Percentiles rank a stretch among this genome's conserved stretches.
Evolutionary conservation across 805 yeast species (phyloP).

Genomic region (Candida xyloterini): DNA sequence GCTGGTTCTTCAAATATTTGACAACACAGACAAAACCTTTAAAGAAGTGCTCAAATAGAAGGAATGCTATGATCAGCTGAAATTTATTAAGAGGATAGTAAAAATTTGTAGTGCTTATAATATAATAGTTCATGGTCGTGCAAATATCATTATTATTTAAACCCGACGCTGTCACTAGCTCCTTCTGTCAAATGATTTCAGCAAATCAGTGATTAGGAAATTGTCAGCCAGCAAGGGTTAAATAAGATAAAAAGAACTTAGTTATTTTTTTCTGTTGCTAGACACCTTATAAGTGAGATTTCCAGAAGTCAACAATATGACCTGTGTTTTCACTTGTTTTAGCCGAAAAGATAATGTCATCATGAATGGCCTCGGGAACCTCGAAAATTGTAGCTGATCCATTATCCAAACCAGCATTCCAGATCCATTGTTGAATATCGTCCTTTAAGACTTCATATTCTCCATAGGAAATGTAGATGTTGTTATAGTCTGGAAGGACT

Average conservation of each 20-base stretch:
- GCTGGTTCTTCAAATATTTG: too few species aligned
- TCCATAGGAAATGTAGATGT: constrained; percentile 7
- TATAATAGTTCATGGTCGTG: background rate
- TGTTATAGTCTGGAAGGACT: constrained; percentile 2
- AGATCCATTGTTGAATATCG: background rate
- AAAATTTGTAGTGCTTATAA: background rate
- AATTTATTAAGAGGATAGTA: background rate
- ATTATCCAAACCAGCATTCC: background rate
- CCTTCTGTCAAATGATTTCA: background rate
- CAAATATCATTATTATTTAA: background rate
- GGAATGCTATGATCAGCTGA: background rate
- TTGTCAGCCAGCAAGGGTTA: background rate
- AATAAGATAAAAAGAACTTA: background rate
- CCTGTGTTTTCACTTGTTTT: background rate
- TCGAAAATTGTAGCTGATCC: constrained; percentile 1
- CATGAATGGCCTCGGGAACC: constrained; percentile 3
- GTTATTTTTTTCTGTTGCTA: too few species aligned
- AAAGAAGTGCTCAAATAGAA: background rate
- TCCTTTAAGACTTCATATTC: constrained; percentile 6
- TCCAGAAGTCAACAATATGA: too few species aligned
- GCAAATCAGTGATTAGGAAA: background rate
- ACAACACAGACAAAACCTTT: too few species aligned
- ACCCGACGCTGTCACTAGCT: background rate
- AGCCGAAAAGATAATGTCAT: constrained; percentile 1
- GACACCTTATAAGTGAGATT: too few species aligned